A percentile compares a stretch with the other conserved stretches of the same genome.
These are phyloP conservation scores for Neonectria neomacrospora DNA, from an alignment of 2,329 filamentous ascomycete genomes.

Conservation along the genomic window DNA sequence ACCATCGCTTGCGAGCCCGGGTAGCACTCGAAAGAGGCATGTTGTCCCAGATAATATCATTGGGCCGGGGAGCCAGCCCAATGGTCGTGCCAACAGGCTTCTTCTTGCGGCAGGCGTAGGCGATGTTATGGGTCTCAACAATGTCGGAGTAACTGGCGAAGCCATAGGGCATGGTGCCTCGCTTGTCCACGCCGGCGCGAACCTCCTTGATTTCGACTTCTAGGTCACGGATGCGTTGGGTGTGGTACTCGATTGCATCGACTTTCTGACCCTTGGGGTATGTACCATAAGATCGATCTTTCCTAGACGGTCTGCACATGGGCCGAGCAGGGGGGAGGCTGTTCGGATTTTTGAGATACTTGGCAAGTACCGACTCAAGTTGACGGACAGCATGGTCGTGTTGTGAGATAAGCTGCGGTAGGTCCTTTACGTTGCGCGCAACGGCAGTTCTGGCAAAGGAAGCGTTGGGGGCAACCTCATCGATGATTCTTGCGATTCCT, in stretches of 20 bases:
- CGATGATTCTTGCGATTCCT: conserved; percentile 85
- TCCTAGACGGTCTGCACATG: conserved; percentile 81
- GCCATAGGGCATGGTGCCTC: conserved; percentile 89
- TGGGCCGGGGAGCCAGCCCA: conserved; percentile 82
- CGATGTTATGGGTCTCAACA: conserved; percentile 86
- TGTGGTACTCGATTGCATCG: conserved; percentile 94
- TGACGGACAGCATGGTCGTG: conserved; percentile 84
- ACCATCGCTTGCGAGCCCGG: conserved; percentile 76
- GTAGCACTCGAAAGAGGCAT: conserved; percentile 76
- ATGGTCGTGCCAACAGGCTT: conserved; percentile 83
- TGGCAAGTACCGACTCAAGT: conserved; percentile 85
- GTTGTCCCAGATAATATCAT: conserved; percentile 97
- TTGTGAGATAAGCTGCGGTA: conserved; percentile 85
- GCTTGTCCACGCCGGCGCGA: conserved; percentile 82
- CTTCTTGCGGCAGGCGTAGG: conserved; percentile 83
- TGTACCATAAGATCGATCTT: conserved; percentile 74
- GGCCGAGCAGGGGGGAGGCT: conserved; percentile 82
- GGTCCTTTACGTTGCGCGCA: conserved; percentile 89
- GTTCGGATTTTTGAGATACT: conserved; percentile 89
- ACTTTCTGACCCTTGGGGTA: conserved; percentile 79
- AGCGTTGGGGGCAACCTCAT: conserved; percentile 80
- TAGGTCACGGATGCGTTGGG: conserved; percentile 82
- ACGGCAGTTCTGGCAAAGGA: conserved; percentile 84
- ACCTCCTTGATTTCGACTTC: conserved; percentile 88
- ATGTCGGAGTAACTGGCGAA: conserved; percentile 95